These are phyloP conservation scores for Azolla pinnata DNA, from an alignment of 75 land plant genomes.

Conservation along the genomic window DNA sequence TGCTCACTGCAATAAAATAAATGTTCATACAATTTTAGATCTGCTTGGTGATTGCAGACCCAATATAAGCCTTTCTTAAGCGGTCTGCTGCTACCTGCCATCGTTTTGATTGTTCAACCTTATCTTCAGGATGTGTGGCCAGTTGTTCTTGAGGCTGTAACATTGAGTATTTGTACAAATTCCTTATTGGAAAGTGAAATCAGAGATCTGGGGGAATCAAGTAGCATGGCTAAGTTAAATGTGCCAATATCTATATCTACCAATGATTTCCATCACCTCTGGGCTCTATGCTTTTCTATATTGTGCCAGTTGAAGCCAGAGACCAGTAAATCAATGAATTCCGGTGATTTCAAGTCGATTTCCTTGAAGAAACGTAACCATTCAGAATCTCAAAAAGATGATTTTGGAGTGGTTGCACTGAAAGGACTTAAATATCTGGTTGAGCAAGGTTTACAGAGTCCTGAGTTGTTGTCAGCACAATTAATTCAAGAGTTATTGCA, in stretches of 20 bases:
- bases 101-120: conserved; percentile 47
- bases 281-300: conserved; percentile 62
- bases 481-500: background rate
- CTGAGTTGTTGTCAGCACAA: background rate
- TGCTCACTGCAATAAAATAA: too few relatives aligned
- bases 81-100: conserved; percentile 63
- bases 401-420: background rate
- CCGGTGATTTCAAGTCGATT: background rate
- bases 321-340: background rate
- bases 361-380: too few relatives aligned
- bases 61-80: conserved; percentile 82
- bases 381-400: background rate
- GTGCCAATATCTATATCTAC: conserved; percentile 3
- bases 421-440: background rate
- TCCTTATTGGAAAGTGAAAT: conserved; percentile 8
- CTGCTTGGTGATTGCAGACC: background rate
- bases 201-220: too few relatives aligned
- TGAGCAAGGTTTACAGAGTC: background rate
- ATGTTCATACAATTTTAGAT: too few relatives aligned
- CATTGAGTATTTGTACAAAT: conserved; percentile 57
- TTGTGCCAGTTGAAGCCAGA: conserved; percentile 28
- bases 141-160: conserved; percentile 74
- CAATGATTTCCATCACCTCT: conserved; percentile 44
- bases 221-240: too few relatives aligned
- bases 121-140: conserved; percentile 76